Evolutionary conservation across 345 rosid species (phyloP).

Genomic region (Fremontodendron californicum): DNA sequence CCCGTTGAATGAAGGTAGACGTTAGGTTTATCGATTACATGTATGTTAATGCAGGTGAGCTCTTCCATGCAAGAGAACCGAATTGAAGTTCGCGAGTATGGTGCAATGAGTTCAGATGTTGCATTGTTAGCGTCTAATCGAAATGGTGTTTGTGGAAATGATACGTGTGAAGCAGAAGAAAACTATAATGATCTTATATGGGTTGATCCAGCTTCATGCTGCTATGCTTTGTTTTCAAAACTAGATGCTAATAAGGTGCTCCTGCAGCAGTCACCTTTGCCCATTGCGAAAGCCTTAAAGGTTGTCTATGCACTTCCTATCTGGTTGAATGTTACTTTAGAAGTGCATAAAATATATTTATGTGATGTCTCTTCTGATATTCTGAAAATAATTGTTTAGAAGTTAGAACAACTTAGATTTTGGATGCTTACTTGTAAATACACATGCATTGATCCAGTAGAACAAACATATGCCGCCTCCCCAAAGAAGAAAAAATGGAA

Average conservation of each 20-base stretch:
- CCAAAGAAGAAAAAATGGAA: not conserved
- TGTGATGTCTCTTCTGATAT: not conserved
- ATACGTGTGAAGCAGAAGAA: slow-evolving; percentile 25
- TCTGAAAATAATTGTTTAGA: not conserved
- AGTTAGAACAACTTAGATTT: not conserved
- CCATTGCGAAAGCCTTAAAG: slow-evolving; percentile 93
- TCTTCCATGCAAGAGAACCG: slow-evolving; percentile 46
- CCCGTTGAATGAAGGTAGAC: not conserved
- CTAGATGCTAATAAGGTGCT: slow-evolving; percentile 62
- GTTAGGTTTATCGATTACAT: not conserved
- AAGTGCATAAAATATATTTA: not conserved
- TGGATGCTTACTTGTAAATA: not conserved
- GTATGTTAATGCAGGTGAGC: slow-evolving; percentile 39
- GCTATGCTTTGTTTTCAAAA: slow-evolving; percentile 82
- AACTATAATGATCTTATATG: slow-evolving; percentile 52
- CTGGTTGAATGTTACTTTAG: not conserved
- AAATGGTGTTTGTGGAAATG: slow-evolving; percentile 24
- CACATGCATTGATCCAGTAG: not conserved
- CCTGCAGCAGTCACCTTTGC: slow-evolving; percentile 76
- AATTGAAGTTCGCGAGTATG: slow-evolving; percentile 70
- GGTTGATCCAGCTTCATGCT: slow-evolving; percentile 79
- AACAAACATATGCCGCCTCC: not conserved
- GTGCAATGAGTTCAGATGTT: slow-evolving; percentile 63
- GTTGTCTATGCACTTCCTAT: slow-evolving; percentile 31
- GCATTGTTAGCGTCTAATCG: slow-evolving; percentile 52